A percentile compares a stretch with the other conserved stretches of the same genome.
phyloP scores from a whole-genome alignment of 1,284 basidiomycete genomes.

The Quambalaria eucalypti region DNA sequence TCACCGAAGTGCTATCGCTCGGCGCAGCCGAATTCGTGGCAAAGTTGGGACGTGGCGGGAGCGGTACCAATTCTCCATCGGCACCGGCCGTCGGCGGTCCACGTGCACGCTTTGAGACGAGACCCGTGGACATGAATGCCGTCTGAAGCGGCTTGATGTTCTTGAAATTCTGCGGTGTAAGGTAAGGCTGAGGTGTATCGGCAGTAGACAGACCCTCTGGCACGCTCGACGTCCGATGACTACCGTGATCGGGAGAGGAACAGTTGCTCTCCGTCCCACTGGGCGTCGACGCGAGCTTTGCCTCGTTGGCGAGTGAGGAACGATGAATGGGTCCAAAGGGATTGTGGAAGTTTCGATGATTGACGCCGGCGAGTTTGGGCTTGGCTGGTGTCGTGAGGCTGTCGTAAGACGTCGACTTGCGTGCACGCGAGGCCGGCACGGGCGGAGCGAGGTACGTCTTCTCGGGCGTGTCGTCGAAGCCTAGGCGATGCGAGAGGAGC shows the following conservation, averaged over 20 bases:
- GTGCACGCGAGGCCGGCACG: neutral
- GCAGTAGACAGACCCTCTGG: slow-evolving; percentile 5
- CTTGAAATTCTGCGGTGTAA: slow-evolving; percentile 49
- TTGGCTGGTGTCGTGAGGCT: slow-evolving; percentile 3
- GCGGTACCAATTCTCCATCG: slow-evolving; percentile 18
- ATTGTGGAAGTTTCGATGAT: slow-evolving; percentile 2
- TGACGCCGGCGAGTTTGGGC: neutral
- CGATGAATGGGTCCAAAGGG: slow-evolving; percentile 25
- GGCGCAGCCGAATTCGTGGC: neutral
- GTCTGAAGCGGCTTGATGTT: slow-evolving; percentile 49
- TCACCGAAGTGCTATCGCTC: neutral
- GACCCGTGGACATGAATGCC: slow-evolving; percentile 49
- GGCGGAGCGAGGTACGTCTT: neutral
- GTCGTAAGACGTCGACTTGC: slow-evolving; percentile 1
- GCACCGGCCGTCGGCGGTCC: neutral
- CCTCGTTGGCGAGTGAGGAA: slow-evolving; percentile 27
- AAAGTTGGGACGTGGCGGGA: slow-evolving; percentile 23
- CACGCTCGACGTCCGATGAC: slow-evolving; percentile 2
- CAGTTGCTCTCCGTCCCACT: neutral
- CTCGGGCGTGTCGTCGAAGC: slow-evolving; percentile 6
- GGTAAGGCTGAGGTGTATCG: slow-evolving; percentile 10
- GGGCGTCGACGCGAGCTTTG: neutral
- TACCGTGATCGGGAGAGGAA: slow-evolving; percentile 15
- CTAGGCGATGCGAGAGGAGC: neutral
- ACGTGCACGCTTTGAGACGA: slow-evolving; percentile 44